Percentiles rank a stretch among this genome's conserved stretches.
Conservation (phyloP, 495 filamentous ascomycete genomes). For the Aspergillus cavernicola region DNA sequence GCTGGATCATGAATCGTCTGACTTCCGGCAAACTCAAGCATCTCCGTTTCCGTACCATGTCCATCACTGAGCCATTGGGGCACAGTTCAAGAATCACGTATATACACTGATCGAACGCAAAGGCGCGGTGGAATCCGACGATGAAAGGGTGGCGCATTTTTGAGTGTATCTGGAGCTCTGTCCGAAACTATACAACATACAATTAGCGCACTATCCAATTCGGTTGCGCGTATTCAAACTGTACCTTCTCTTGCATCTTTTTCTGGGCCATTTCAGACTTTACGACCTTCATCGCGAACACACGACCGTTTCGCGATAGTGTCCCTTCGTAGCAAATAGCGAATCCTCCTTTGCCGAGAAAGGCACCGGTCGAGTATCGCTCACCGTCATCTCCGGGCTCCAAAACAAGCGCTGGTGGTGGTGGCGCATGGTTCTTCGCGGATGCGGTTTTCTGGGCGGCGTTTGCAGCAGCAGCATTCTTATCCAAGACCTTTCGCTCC, state of each 20-base stretch:
- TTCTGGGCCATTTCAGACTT: constrained; percentile 81
- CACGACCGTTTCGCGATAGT: constrained; percentile 57
- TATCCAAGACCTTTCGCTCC: constrained; percentile 51
- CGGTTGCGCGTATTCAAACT: constrained; percentile 1
- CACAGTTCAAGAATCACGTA: constrained; percentile 95
- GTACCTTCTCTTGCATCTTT: constrained; percentile 85
- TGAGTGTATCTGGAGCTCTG: constrained; percentile 95
- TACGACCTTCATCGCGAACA: constrained; percentile 86
- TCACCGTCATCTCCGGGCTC: constrained; percentile 74
- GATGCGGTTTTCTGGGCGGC: constrained; percentile 37
- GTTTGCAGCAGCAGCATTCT: constrained; percentile 48
- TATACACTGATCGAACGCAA: constrained; percentile 81
- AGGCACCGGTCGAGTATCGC: constrained; percentile 75
- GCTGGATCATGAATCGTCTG: constrained; percentile 86
- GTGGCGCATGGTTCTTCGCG: constrained; percentile 62
- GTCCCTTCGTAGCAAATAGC: constrained; percentile 85
- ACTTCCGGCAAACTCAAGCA: constrained; percentile 88
- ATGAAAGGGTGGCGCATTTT: constrained; percentile 95
- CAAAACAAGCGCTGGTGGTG: constrained; percentile 69
- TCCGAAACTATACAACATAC: constrained; percentile 69
- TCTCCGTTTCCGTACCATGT: constrained; percentile 88
- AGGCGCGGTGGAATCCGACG: constrained; percentile 90
- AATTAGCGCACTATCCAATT: constrained; percentile 21
- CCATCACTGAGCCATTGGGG: constrained; percentile 95
- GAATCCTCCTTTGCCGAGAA: constrained; percentile 91